phyloP scores from a whole-genome alignment of 1,139 yeast species.

The Martiniozyma asiatica region DNA sequence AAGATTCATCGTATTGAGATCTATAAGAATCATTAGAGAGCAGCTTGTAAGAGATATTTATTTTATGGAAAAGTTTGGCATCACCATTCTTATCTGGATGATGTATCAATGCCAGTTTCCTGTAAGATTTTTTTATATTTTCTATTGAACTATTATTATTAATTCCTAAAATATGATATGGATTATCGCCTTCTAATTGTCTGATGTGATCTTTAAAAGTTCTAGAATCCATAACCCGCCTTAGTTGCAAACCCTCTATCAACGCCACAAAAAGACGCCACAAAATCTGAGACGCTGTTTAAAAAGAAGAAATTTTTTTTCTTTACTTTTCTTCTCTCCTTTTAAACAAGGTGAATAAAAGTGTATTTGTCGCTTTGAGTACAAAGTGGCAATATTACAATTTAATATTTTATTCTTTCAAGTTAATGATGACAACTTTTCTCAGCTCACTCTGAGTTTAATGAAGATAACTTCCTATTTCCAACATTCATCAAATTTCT shows the following conservation, averaged over 20 bases:
- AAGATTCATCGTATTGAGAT: constrained; percentile 27
- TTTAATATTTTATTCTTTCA: too few relatives aligned
- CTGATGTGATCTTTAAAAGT: too few relatives aligned
- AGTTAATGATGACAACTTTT: constrained; percentile 25
- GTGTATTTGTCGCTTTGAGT: too few relatives aligned
- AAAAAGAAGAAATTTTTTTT: too few relatives aligned
- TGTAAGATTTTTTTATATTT: constrained; percentile 20
- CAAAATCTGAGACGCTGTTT: too few relatives aligned
- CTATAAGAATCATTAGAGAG: constrained; percentile 25
- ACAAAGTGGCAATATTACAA: too few relatives aligned
- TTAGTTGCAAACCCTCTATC: too few relatives aligned
- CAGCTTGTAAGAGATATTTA: constrained; percentile 30
- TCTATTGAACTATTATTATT: constrained; percentile 16
- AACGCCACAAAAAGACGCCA: too few relatives aligned
- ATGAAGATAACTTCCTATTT: constrained; percentile 21
- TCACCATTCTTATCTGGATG: constrained; percentile 39
- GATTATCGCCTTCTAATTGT: constrained; percentile 10
- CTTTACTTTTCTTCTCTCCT: too few relatives aligned
- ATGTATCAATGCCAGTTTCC: constrained; percentile 18
- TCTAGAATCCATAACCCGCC: constrained; percentile 18
- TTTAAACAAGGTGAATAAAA: too few relatives aligned
- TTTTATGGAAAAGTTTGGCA: constrained; percentile 27
- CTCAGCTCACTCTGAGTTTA: constrained; percentile 27
- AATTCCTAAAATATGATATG: constrained; percentile 16
- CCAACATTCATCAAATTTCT: constrained; percentile 25